A percentile compares a stretch with the other conserved stretches of the same genome.
phyloP scores from a whole-genome alignment of 1,284 basidiomycete species.

The Tilletia walkeri region DNA sequence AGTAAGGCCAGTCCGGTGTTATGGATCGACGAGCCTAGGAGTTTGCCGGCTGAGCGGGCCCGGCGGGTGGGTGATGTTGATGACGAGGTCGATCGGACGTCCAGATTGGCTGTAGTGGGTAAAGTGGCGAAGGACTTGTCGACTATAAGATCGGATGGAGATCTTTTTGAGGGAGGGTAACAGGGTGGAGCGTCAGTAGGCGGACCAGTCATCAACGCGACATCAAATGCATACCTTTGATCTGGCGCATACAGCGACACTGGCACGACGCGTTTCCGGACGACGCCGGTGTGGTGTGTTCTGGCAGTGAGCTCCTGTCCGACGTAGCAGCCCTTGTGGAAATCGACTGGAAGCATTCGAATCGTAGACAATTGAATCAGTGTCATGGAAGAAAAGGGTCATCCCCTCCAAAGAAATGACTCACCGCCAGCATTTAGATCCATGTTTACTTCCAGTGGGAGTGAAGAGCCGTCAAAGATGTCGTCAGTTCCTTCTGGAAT shows the following conservation, averaged over 20 bases:
- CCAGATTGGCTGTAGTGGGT: conserved; percentile 25
- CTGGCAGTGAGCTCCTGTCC: conserved; percentile 96
- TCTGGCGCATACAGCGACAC: conserved; percentile 57
- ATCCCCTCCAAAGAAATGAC: conserved; percentile 45
- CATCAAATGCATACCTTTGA: conserved; percentile 8
- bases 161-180: neutral
- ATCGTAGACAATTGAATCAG: too few relatives aligned
- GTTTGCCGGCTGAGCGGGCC: conserved; percentile 46
- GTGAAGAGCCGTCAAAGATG: conserved; percentile 71
- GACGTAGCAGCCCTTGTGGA: conserved; percentile 95
- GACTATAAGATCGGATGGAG: conserved; percentile 11
- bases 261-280: conserved; percentile 87
- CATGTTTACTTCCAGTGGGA: conserved; percentile 90
- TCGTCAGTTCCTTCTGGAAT: conserved; percentile 84
- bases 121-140: conserved; percentile 5
- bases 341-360: conserved; percentile 69
- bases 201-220: neutral
- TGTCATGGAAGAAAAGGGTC: too few relatives aligned
- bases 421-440: conserved; percentile 87
- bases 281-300: conserved; percentile 88
- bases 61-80: conserved; percentile 22
- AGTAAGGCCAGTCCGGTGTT: conserved; percentile 46
- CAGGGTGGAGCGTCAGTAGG: neutral
- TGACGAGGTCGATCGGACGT: conserved; percentile 31
- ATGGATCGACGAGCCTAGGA: conserved; percentile 34